These are phyloP conservation scores for Quercus phellos DNA, from an alignment of 331 rosid species.

Conservation along the genomic window DNA sequence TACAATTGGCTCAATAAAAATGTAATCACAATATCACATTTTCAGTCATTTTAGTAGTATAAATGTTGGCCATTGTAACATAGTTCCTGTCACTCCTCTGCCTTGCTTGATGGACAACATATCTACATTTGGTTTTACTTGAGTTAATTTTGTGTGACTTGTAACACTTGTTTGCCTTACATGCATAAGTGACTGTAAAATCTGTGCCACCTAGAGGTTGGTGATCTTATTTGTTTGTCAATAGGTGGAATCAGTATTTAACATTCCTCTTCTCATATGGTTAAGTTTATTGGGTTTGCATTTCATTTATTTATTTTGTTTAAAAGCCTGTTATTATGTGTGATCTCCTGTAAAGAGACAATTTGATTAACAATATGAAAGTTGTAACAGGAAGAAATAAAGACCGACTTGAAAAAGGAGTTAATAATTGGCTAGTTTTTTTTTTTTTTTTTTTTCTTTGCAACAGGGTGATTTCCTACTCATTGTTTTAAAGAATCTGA, in stretches of 20 bases:
- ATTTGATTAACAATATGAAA: background rate
- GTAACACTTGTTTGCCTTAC: background rate
- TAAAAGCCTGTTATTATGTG: background rate
- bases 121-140: background rate
- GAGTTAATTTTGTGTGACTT: background rate
- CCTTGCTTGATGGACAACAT: background rate
- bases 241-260: background rate
- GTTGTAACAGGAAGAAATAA: background rate
- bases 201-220: background rate
- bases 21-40: background rate
- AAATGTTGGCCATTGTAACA: background rate
- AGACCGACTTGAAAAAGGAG: background rate
- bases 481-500: slow-evolving; percentile 70
- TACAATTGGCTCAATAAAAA: background rate
- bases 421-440: slow-evolving; percentile 1
- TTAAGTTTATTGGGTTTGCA: background rate
- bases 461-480: slow-evolving; percentile 89
- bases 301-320: background rate
- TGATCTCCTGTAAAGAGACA: background rate
- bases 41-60: background rate
- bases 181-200: background rate
- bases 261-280: background rate
- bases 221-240: background rate
- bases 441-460: background rate
- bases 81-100: background rate